Evolutionary conservation across 139 green algal genomes (phyloP), one percentile per base, ranked within the genome.

Genomic region (Mychonastes homosphaera): DNA sequence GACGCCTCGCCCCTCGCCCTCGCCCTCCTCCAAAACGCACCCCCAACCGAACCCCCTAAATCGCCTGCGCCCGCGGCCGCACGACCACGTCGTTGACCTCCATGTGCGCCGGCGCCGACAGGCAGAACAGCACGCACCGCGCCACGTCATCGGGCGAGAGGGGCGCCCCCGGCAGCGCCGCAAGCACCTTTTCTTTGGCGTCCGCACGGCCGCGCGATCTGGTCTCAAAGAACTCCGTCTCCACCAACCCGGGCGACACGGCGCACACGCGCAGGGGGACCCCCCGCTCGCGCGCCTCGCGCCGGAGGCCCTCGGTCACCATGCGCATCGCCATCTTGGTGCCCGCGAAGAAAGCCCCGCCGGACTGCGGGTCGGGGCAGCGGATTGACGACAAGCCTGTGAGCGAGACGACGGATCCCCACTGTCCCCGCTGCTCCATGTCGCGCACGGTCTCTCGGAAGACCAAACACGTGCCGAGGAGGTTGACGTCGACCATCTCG

Each of bases 61-160:
- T 65, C 21, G 77, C 24, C 63, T 85, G 78, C 62, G 77, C 54
- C 1, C 62, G 73, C 0, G 79, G 74, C 5, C 82, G 63, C 23
- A 91, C 58, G 18, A 81, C 56, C 3, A 91, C 62, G 52, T 87
- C 76, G 56, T 85, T 85, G 7, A 89, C 78, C 29, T 91, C 84
- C 50, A 89, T 75, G 45, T 88, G 74, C 4, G 74, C 61, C 0
- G 84, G 84, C 0, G 79, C 71, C 6, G 69, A 67, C 30, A 88
- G 62, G 53, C 56, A 72, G 63, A 61, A 91, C 30, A 86, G 40
- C 24, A 89, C 65, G 10, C 80, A 76, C 19, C 64, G 45, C 3
- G 82, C 81, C 9, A 91, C 54, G 54, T 91, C 84, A 9, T 53
- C 52, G 0, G 77, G 62, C 45, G 83, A 57, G 48, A 87, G 59